Percentiles rank a stretch among this genome's conserved stretches.
Conservation (phyloP, 371 early-diverging fungal genomes). For the Batkoa obscura region DNA sequence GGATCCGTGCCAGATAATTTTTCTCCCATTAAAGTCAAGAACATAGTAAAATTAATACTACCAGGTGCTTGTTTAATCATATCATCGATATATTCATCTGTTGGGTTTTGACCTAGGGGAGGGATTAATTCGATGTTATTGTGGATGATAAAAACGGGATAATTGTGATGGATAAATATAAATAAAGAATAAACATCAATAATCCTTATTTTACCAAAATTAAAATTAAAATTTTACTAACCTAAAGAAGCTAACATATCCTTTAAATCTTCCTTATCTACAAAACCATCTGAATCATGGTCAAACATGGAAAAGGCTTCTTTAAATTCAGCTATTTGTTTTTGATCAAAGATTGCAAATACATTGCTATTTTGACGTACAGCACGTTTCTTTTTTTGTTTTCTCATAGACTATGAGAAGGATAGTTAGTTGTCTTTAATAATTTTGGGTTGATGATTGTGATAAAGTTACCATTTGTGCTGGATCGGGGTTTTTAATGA, state of each 20-base stretch:
- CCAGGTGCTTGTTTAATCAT: conserved; percentile 83
- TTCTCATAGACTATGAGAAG: conserved; percentile 14
- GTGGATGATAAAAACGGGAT: background rate
- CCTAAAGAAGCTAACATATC: conserved; percentile 65
- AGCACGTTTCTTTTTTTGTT: conserved; percentile 54
- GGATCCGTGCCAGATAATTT: conserved; percentile 69
- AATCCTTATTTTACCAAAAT: background rate
- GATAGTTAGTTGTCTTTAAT: background rate
- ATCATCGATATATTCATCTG: conserved; percentile 65
- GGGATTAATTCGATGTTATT: background rate
- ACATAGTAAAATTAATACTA: conserved; percentile 80
- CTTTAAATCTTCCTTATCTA: conserved; percentile 75
- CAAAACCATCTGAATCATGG: conserved; percentile 67
- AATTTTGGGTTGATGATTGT: background rate
- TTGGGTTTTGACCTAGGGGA: conserved; percentile 47
- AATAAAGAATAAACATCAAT: background rate
- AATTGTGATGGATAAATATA: background rate
- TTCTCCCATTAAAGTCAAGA: conserved; percentile 88
- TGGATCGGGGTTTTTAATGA: background rate
- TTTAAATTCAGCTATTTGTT: conserved; percentile 87
- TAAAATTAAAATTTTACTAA: background rate
- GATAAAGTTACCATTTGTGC: background rate
- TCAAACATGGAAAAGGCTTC: conserved; percentile 92
- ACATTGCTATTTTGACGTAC: conserved; percentile 95
- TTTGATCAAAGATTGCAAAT: conserved; percentile 95